Conservation (phyloP, 495 filamentous ascomycete species). For the Penicillium soppii region DNA sequence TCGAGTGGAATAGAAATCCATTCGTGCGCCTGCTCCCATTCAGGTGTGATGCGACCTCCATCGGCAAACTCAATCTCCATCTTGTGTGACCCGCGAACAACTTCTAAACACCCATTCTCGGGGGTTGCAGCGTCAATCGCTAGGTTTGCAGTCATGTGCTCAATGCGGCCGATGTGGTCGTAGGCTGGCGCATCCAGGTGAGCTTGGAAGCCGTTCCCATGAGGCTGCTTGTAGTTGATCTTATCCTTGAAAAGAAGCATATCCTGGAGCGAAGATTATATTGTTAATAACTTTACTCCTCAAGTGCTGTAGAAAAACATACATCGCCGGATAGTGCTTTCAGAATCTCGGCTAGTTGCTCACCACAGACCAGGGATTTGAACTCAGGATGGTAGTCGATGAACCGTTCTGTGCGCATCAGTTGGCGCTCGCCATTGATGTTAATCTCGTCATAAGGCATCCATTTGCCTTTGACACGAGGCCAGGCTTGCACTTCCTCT, state of each 20-base stretch:
- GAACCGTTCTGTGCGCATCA: constrained; percentile 45
- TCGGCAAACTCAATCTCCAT: constrained; percentile 35
- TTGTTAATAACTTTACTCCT: not conserved
- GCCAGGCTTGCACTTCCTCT: constrained; percentile 39
- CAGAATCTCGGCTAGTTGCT: constrained; percentile 32
- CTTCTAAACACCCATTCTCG: constrained; percentile 42
- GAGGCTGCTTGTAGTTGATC: constrained; percentile 41
- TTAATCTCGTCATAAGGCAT: constrained; percentile 50
- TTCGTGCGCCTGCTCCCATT: constrained; percentile 34
- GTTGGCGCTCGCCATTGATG: constrained; percentile 35
- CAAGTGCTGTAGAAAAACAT: not conserved
- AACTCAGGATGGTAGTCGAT: constrained; percentile 40
- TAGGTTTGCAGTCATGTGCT: constrained; percentile 42
- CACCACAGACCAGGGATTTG: constrained; percentile 33
- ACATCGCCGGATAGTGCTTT: constrained; percentile 33
- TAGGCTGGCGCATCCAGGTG: constrained; percentile 47
- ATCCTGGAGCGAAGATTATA: constrained; percentile 15
- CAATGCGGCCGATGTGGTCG: constrained; percentile 42
- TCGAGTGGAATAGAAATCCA: constrained; percentile 41
- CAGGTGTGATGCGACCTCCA: constrained; percentile 31
- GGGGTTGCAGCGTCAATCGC: constrained; percentile 41
- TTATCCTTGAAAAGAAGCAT: constrained; percentile 50
- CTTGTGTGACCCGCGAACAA: constrained; percentile 39
- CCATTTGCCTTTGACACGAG: constrained; percentile 37
- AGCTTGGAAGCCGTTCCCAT: constrained; percentile 39